Base-by-base conservation (phyloP, 139 green algal species). In the Eudorina sp. region DNA sequence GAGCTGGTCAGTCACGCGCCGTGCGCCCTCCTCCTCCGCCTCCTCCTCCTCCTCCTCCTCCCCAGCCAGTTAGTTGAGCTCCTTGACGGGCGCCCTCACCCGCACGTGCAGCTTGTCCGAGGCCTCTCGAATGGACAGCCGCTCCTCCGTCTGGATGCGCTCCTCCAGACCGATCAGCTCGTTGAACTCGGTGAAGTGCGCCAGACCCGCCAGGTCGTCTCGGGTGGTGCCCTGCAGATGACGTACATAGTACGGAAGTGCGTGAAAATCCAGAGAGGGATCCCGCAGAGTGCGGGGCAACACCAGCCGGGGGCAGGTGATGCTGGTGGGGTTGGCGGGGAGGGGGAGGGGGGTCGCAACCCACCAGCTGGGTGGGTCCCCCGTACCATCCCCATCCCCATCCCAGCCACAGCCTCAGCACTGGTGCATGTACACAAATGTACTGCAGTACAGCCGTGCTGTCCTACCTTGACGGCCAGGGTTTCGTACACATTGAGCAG, bases 141-240 rank as follows among this genome's bases (percentile, higher is more conserved):
- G 77, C 88, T 95, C 92, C 75, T 95, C 93, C 18, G 85, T 88
- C 18, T 41, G 84, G 64, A 94, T 84, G 14, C 76, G 85, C 55
- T 95, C 84, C 72, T 95, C 94, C 51, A 94, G 48, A 0, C 92
- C 92, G 69, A 96, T 93, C 46, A 96, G 76, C 0, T 91, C 74
- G 80, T 95, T 92, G 88, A 96, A 96, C 66, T 95, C 89, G 51
- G 46, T 76, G 60, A 95, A 95, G 40, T 84, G 88, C 2, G 88
- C 89, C 58, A 96, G 87, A n/a, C 43, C 77, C n/a, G 89, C 58
- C 75, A 94, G 53, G 53, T 89, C 81, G 45, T 95, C 91, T 14
- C 92, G 84, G 14, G 90, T 95, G 34, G 92, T 94, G 83, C 95
- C 94, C 58, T 93, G 55, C 7, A 48, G 79, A 0, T 85, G 87